These are phyloP conservation scores for Fusarium liriodendri DNA, from an alignment of 2,329 filamentous ascomycete genomes.

Conservation along the genomic window DNA sequence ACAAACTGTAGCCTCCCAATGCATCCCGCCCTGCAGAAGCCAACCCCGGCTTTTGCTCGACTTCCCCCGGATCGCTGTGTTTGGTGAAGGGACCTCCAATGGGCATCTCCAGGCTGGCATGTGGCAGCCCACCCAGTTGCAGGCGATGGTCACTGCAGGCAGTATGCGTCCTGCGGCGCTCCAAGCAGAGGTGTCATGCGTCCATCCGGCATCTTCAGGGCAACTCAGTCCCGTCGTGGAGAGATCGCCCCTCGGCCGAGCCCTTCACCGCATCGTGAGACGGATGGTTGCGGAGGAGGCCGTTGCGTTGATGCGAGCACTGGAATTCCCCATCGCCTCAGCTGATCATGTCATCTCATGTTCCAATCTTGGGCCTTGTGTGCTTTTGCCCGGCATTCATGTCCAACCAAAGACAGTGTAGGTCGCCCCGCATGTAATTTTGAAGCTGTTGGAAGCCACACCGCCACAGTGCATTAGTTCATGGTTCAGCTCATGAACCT, in stretches of 20 bases:
- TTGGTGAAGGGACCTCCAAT: slow-evolving; percentile 19
- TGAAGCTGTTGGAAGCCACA: slow-evolving; percentile 30
- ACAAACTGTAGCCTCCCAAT: neutral
- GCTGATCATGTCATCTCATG: slow-evolving; percentile 26
- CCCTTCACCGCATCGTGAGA: slow-evolving; percentile 33
- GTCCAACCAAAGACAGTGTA: slow-evolving; percentile 2
- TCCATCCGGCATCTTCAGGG: slow-evolving; percentile 26
- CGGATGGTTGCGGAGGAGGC: slow-evolving; percentile 20
- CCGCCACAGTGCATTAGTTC: slow-evolving; percentile 17
- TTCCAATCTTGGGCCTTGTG: slow-evolving; percentile 21
- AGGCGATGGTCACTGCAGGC: slow-evolving; percentile 3
- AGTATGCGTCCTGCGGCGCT: slow-evolving; percentile 29
- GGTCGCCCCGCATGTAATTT: slow-evolving; percentile 17
- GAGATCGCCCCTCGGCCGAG: slow-evolving; percentile 23
- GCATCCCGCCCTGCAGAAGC: slow-evolving; percentile 27
- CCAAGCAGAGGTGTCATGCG: slow-evolving; percentile 34
- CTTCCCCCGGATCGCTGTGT: slow-evolving; percentile 16
- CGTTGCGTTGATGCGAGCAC: slow-evolving; percentile 18
- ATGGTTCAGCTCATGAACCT: neutral
- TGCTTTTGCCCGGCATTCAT: slow-evolving; percentile 6
- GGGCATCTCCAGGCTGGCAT: slow-evolving; percentile 26
- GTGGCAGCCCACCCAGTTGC: slow-evolving; percentile 18
- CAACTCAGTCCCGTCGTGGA: neutral
- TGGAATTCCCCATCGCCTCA: slow-evolving; percentile 23
- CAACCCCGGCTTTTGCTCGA: slow-evolving; percentile 20